Evolutionary conservation across 495 filamentous ascomycete species (phyloP), one percentile per base, ranked within the genome.

Genomic region (Neurospora tetraspora): DNA sequence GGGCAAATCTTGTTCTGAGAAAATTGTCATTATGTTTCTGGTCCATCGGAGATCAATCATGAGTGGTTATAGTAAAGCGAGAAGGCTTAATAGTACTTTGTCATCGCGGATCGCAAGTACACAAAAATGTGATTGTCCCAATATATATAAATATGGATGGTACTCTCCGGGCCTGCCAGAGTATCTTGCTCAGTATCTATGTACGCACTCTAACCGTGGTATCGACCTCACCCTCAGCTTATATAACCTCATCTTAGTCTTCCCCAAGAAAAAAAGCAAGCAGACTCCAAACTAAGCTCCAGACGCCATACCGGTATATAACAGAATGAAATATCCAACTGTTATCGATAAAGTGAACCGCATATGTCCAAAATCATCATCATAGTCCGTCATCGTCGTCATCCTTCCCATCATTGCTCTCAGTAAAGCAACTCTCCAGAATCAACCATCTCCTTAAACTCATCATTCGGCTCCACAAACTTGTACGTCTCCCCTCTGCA

Each of bases 371-470:
- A 61, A 31, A 8, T 9, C 27, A 34, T 34, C 53, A 61, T 61
- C 23, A 18, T 16, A 12, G 53, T 27, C 53, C 27, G 27, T 65
- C 12, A 65, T 18, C 7, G 2, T 31, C 27, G 12, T 65, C 23
- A 61, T 61, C 23, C 6, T 61, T 14, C 14, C 31, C 6, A 34
- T 65, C 1, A 65, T 27, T 61, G 10, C 12, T n/a, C 40, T 69
- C 39, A 82, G 40, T 83, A 81, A 71, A 84, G 71, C 73, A 85
- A 59, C 72, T 82, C 81, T 31, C 81, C 81, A 12, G 73, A 80
- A n/a, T 82, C 78, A 5, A 83, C 77, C 80, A 85, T 78, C n/a
- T 20, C n/a, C 70, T 78, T 80, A 68, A 84, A 85, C 61, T 73
- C 20, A 70, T 85, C 84, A 23, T 77, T 31, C 4, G 85, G 85